These are phyloP conservation scores for Daedaleopsis nitida DNA, from an alignment of 768 basidiomycete species.

Conservation along the genomic window DNA sequence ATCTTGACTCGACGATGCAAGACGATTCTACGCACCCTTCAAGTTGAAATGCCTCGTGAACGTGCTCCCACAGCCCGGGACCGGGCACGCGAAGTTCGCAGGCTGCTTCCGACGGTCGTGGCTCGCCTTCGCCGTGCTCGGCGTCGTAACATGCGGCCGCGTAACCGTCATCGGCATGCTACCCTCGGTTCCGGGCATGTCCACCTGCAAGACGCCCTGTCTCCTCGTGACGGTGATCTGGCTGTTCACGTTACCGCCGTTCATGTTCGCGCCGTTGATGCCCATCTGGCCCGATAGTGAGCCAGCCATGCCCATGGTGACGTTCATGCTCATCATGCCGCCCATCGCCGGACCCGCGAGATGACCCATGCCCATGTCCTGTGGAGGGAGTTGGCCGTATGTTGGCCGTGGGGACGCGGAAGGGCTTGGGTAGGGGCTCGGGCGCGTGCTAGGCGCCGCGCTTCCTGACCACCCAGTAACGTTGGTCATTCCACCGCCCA, in stretches of 20 bases:
- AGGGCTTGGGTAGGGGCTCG: constrained; percentile 70
- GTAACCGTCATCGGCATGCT: constrained; percentile 27
- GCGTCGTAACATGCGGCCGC: constrained; percentile 89
- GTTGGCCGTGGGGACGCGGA: constrained; percentile 61
- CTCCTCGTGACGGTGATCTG: constrained; percentile 5
- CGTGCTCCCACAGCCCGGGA: constrained; percentile 95
- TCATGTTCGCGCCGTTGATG: constrained; percentile 13
- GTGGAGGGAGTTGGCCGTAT: constrained; percentile 47
- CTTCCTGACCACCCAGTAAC: constrained; percentile 24
- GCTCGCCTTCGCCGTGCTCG: constrained; percentile 85
- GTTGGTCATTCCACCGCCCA: constrained; percentile 13
- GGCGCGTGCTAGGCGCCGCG: constrained; percentile 35
- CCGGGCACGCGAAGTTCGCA: constrained; percentile 87
- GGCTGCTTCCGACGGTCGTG: constrained; percentile 85
- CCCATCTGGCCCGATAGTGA: constrained; percentile 22
- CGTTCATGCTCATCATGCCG: constrained; percentile 1
- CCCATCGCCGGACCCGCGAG: constrained; percentile 5
- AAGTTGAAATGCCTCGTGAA: constrained; percentile 95
- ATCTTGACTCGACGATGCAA: constrained; percentile 10
- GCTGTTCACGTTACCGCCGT: constrained; percentile 29
- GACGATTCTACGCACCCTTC: constrained; percentile 58
- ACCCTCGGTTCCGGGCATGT: constrained; percentile 17
- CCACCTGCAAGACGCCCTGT: constrained; percentile 17
- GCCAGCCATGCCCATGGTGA: constrained; percentile 10
- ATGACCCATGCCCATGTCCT: constrained; percentile 11